Base-by-base conservation (phyloP, 1,139 yeast species). In the Taphrina pruni region DNA sequence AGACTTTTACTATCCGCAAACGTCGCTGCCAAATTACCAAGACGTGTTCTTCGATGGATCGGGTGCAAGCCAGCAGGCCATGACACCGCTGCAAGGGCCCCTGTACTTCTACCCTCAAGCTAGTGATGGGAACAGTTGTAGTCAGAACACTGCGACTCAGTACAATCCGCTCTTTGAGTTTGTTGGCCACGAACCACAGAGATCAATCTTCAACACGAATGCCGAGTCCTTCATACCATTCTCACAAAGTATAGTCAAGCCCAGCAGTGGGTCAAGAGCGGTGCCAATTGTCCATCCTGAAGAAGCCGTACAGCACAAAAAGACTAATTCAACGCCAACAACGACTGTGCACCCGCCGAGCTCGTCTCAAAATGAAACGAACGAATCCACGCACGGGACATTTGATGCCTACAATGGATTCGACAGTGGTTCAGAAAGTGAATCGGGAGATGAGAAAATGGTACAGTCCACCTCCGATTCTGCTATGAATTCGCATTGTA, bases 331-430 rank as follows among this genome's bases (percentile, higher is more conserved):
- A 11, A 21, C 6, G 36, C 20, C n/a, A 11, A 35, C 36, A 9
- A 6, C 36, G 6, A n/a, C 54, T 26, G 36, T 6, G n/a, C 11
- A 4, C 20, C 35, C 55, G 12, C 36, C 32, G 17, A n/a, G 14
- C 14, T 21, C 55, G 12, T 6, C 20, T 26, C 35, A 50, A 7
- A 21, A 21, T 8, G 55, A 1, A 9, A 6, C 17, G 20, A 35
- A 36, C 14, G 35, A 8, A 8, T 36, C 58, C 14, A 11, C 41
- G 17, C 21, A 32, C 2, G 43, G 43, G n/a, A 36, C 26, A 6
- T 64, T 35, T 21, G 67, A 64, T 21, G 67, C 67, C n/a, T 64
- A 64, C 38, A 51, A 64, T 46, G 67, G 67, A 12, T 64, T 64
- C 52, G 61, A 64, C 32, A 54, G 61, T 43, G 52, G 56, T 36